Evolutionary conservation across 176 grass and related monocot species (phyloP), one percentile per base, ranked within the genome.

Genomic region (Bonia amplexicaulis): DNA sequence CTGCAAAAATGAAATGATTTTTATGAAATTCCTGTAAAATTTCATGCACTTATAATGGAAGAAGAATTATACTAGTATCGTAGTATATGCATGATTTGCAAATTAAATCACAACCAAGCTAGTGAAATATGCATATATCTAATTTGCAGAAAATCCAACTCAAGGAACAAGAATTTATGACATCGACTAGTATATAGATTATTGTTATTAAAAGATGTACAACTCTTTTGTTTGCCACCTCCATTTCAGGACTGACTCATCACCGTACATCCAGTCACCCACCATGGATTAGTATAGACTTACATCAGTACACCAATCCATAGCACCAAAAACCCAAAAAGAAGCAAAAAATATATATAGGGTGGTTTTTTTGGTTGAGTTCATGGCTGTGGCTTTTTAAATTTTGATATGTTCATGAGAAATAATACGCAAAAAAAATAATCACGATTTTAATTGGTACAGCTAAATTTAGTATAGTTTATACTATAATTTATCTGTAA

Each of bases 181-280:
- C 35, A 46, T 60, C 12, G 46, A 42, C 41, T 42, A 42, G 2
- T 68, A 69, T 85, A 74, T 69, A 76, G 78, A 84, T 82, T 48
- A 37, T 40, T 73, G 29, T 74, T 57, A 64, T 67, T 75, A 74
- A 68, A 69, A 70, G 80, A 87, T 90, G 45, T 86, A 91, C 81
- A 92, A 44, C 84, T 93, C 20, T 77, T 81, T 71, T 23, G 44
- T 89, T 87, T 83, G 40, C 27, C 61, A 75, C 59, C 54, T 46
- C 62, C 46, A 25, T 16, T 67, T 59, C 22, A 60, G 31, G 76
- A 80, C 49, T 20, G 59, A 67, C 44, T 71, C 37, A 40, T 61
- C 31, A 54, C 61, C 27, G n/a, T 69, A 15, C 35, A 76, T 74
- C 44, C 33, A 57, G 53, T 76, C 64, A 74, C 29, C 61, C 70